Evolutionary conservation across 2,329 filamentous ascomycete genomes (phyloP).

Genomic region (Botrytis galanthina): DNA sequence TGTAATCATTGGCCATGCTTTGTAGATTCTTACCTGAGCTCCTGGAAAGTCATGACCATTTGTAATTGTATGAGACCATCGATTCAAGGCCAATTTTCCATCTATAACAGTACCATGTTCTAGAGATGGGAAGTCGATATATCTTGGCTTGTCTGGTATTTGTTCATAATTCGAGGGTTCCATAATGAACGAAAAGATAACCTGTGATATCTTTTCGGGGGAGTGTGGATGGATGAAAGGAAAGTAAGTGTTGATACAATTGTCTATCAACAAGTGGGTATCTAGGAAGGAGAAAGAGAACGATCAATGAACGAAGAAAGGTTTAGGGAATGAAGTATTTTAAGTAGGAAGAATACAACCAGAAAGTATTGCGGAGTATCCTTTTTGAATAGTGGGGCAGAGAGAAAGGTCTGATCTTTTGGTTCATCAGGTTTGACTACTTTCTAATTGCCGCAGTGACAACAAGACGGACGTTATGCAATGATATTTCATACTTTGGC

Average conservation of each 20-base stretch:
- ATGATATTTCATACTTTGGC: background rate
- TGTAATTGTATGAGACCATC: conserved; percentile 81
- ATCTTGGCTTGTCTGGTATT: conserved; percentile 33
- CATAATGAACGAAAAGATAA: conserved; percentile 25
- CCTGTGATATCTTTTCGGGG: background rate
- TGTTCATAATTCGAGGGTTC: conserved; percentile 28
- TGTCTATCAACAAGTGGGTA: background rate
- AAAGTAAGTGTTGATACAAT: background rate
- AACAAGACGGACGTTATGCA: conserved; percentile 6
- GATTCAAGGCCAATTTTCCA: conserved; percentile 70
- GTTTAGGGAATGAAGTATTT: background rate
- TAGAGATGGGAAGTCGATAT: conserved; percentile 36
- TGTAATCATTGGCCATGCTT: background rate
- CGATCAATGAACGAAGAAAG: background rate
- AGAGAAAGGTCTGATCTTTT: background rate
- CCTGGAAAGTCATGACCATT: conserved; percentile 58
- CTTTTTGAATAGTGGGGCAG: background rate
- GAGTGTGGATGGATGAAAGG: background rate
- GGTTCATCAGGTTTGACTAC: background rate
- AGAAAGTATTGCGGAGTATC: background rate
- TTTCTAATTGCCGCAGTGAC: background rate
- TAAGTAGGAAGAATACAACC: background rate
- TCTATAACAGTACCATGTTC: conserved; percentile 41
- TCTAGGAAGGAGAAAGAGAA: background rate
- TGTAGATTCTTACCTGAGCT: conserved; percentile 63